Evolutionary conservation across 2,329 filamentous ascomycete species (phyloP), one percentile per base, ranked within the genome.

Genomic region (Chaetothyriales sp.): DNA sequence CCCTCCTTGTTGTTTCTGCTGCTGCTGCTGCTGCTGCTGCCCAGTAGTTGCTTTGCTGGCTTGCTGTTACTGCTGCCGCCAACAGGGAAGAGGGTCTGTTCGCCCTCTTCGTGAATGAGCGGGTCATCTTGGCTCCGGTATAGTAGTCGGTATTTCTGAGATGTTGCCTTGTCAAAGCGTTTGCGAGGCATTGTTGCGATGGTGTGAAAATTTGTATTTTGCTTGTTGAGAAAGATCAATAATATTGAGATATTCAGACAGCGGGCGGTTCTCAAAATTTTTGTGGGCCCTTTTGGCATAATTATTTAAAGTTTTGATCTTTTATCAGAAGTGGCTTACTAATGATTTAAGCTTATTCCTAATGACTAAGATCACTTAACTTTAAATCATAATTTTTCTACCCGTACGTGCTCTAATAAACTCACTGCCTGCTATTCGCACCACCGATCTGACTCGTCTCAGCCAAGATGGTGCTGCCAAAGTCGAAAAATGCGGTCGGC

Each of bases 61-160:
- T 8, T 32, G 32, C 12, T 15, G 15, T 39, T 15, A 49, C 73
- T 69, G 22, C 64, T 64, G 8, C 55, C 51, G 18, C 53, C 51
- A 51, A 78, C 70, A 59, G 78, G 86, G 64, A 92, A 86, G 57
- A 98, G 80, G 64, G 98, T 84, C 80, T 95, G 92, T 59, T 87
- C 83, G 47, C 90, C 85, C 61, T 83, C 78, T 73, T 98, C 89
- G 76, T 98, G 84, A 66, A 98, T 95, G 62, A 90, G 80, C 46
- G 93, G 92, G 68, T 98, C 92, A 79, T 95, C 87, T 70, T 98
- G 93, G 32, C 90, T 86, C 63, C 92, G 86, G 71, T 95, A 86
- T 62, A 96, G 87, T 65, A 98, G 84, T 60, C 84, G 84, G 70
- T 94, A 96, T 70, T 89, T 92, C 66, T 86, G 84, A 61, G 92